Conservation (phyloP, 1,284 basidiomycete genomes). For the Schizophyllum amplum region DNA sequence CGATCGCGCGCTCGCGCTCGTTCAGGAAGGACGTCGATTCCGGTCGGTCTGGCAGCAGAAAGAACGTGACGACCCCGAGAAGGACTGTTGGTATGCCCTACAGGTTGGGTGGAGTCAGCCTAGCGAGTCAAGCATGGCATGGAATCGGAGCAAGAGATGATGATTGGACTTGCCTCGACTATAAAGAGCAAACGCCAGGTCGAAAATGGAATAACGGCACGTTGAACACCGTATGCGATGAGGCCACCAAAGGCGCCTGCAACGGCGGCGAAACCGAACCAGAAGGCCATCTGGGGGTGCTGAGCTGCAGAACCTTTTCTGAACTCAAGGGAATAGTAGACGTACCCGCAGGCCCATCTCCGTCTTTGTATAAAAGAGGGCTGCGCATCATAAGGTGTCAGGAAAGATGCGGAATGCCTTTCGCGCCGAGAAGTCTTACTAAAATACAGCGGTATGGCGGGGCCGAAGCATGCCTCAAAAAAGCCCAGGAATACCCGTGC, state of each 20-base stretch:
- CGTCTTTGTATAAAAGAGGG: conserved; percentile 66
- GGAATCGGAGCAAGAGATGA: conserved; percentile 5
- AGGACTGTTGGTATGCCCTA: conserved; percentile 62
- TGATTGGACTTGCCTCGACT: conserved; percentile 56
- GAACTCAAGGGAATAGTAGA: background rate
- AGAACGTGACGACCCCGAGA: conserved; percentile 56
- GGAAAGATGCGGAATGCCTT: background rate
- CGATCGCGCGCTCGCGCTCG: conserved; percentile 66
- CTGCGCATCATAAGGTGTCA: conserved; percentile 26
- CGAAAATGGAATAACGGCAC: conserved; percentile 38
- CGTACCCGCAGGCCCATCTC: conserved; percentile 59
- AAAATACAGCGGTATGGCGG: conserved; percentile 66
- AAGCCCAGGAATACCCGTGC: conserved; percentile 55
- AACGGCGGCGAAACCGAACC: conserved; percentile 75
- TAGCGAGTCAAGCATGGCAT: background rate
- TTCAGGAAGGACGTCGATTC: conserved; percentile 67
- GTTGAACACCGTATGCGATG: conserved; percentile 64
- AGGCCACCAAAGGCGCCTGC: conserved; percentile 74
- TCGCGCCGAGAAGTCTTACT: conserved; percentile 34
- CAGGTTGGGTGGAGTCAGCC: background rate
- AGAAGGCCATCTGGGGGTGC: conserved; percentile 47
- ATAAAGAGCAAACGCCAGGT: conserved; percentile 71
- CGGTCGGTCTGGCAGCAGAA: conserved; percentile 70
- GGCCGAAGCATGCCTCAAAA: conserved; percentile 70
- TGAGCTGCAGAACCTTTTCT: background rate